phyloP scores from a whole-genome alignment of 139 green algal species.

The Volvox reticuliferus region DNA sequence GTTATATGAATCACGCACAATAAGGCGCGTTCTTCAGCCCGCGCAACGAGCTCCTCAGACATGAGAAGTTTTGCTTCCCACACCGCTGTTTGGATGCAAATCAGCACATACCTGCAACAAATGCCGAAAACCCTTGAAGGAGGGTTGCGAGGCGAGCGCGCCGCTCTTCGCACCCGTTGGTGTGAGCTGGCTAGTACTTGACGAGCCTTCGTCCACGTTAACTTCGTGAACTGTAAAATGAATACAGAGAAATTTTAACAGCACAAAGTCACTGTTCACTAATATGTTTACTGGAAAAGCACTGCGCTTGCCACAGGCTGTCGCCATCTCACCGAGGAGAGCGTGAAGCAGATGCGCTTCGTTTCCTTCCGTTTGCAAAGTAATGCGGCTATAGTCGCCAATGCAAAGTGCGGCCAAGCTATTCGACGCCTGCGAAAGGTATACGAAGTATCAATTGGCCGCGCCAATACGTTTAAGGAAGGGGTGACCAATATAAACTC shows the following conservation, averaged over 20 bases:
- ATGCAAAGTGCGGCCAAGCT: constrained; percentile 7
- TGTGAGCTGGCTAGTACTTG: not conserved
- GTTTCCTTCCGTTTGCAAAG: not conserved
- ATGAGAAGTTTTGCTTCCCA: not conserved
- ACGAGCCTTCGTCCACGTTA: not conserved
- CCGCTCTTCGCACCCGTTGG: not conserved
- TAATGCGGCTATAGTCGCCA: constrained; percentile 24
- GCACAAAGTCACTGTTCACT: not conserved
- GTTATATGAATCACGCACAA: not conserved
- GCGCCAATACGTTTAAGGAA: not conserved
- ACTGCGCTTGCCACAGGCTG: not conserved
- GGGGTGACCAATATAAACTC: not conserved
- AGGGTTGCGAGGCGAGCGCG: not conserved
- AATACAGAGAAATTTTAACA: not conserved
- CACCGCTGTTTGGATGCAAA: too few relatives aligned
- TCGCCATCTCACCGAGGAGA: not conserved
- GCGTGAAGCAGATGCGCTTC: not conserved
- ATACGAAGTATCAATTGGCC: not conserved
- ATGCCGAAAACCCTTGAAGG: constrained; percentile 15
- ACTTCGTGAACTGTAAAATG: constrained; percentile 8
- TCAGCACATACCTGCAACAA: constrained; percentile 5
- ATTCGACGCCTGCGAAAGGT: not conserved
- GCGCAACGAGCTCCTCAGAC: not conserved
- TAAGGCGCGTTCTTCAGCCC: not conserved
- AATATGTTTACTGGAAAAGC: not conserved